Conservation (phyloP, 495 filamentous ascomycete species). For the Usnea hakonensis region DNA sequence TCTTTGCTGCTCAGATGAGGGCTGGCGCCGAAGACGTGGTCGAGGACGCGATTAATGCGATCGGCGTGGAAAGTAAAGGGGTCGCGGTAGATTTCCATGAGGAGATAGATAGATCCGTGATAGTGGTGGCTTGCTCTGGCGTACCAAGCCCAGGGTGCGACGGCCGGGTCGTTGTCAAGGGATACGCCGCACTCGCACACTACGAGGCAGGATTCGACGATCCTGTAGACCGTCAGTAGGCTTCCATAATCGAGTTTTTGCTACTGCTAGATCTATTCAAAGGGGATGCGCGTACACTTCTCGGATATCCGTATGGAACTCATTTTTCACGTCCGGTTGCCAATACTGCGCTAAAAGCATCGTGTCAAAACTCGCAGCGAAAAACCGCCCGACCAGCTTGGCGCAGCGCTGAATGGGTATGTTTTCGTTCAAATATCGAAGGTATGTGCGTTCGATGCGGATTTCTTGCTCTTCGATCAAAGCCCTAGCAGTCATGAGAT, state of each 20-base stretch:
- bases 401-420: slow-evolving; percentile 51
- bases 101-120: slow-evolving; percentile 45
- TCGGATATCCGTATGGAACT: slow-evolving; percentile 35
- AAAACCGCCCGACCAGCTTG: slow-evolving; percentile 23
- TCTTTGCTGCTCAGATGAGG: slow-evolving; percentile 14
- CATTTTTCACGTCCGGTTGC: slow-evolving; percentile 20
- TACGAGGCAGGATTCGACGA: slow-evolving; percentile 1
- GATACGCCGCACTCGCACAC: slow-evolving; percentile 46
- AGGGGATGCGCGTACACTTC: slow-evolving; percentile 37
- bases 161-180: slow-evolving; percentile 47
- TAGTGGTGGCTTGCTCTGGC: slow-evolving; percentile 49
- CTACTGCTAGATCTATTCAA: slow-evolving; percentile 23
- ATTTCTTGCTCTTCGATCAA: not conserved
- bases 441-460: slow-evolving; percentile 10
- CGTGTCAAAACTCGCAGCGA: slow-evolving; percentile 7
- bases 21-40: slow-evolving; percentile 13
- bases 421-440: slow-evolving; percentile 12
- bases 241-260: not conserved
- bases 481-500: not conserved
- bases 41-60: slow-evolving; percentile 8
- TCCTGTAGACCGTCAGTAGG: not conserved
- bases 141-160: slow-evolving; percentile 50
- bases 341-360: slow-evolving; percentile 5
- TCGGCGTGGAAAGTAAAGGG: slow-evolving; percentile 7
- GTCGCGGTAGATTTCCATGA: slow-evolving; percentile 36